These are phyloP conservation scores for Trichoderma parareesei DNA, from an alignment of 495 filamentous ascomycete species.

Conservation along the genomic window DNA sequence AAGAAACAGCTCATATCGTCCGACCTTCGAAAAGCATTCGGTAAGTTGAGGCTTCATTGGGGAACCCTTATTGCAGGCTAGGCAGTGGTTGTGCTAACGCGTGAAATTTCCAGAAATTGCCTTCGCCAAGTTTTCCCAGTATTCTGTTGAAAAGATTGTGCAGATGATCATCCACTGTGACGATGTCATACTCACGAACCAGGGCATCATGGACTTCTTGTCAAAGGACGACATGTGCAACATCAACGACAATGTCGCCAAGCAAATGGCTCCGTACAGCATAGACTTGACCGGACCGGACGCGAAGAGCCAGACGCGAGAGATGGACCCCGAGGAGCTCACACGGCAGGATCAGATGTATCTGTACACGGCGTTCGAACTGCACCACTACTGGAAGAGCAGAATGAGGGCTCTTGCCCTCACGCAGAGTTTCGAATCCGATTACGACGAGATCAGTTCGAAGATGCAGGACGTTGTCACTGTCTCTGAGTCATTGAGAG, in stretches of 20 bases:
- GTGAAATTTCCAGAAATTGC: conserved; percentile 58
- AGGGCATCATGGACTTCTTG: conserved; percentile 95
- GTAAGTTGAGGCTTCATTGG: conserved; percentile 28
- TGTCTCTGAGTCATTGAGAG: conserved; percentile 81
- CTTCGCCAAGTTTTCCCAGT: conserved; percentile 77
- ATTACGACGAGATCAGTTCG: conserved; percentile 82
- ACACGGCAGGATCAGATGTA: conserved; percentile 94
- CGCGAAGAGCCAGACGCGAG: conserved; percentile 67
- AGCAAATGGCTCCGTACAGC: conserved; percentile 88
- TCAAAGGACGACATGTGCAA: conserved; percentile 85
- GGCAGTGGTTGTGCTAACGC: conserved; percentile 19
- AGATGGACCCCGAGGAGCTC: conserved; percentile 81
- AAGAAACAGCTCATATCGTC: conserved; percentile 96
- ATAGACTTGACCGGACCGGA: conserved; percentile 93
- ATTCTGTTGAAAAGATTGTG: conserved; percentile 71
- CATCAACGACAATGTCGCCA: conserved; percentile 82
- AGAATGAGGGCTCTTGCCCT: conserved; percentile 84
- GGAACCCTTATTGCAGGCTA: too few species aligned
- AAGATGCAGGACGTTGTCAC: conserved; percentile 74
- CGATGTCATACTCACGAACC: conserved; percentile 79
- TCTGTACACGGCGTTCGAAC: conserved; percentile 83
- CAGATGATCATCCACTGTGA: conserved; percentile 96
- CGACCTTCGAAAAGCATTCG: conserved; percentile 83
- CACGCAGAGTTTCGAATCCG: conserved; percentile 75
- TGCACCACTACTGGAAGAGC: conserved; percentile 98